Conservation (phyloP, 1,284 basidiomycete species). For the Xerocomus minutiporus region DNA sequence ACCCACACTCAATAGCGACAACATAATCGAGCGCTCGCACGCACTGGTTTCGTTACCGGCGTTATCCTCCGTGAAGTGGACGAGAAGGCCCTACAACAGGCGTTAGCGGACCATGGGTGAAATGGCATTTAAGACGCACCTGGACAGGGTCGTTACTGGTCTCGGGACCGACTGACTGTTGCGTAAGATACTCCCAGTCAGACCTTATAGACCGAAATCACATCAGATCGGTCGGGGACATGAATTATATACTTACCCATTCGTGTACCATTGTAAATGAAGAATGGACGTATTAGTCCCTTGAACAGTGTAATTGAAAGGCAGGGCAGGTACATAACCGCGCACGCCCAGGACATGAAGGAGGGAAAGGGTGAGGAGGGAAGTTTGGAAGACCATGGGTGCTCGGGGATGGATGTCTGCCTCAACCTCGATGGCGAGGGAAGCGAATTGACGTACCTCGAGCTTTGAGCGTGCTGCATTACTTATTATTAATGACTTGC, state of each 20-base stretch:
- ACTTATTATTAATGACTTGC: background rate
- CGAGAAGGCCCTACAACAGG: conserved; percentile 57
- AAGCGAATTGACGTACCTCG: conserved; percentile 10
- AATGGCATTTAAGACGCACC: conserved; percentile 34
- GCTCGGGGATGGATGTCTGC: conserved; percentile 8
- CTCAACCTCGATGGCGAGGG: conserved; percentile 7
- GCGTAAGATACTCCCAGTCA: conserved; percentile 53
- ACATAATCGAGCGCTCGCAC: conserved; percentile 6
- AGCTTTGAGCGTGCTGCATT: conserved; percentile 12
- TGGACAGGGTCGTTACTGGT: conserved; percentile 48
- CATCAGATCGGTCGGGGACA: conserved; percentile 8
- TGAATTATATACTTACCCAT: conserved; percentile 36
- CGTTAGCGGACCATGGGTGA: conserved; percentile 5
- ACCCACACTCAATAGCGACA: conserved; percentile 6
- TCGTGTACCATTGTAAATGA: conserved; percentile 58
- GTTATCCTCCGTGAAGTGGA: conserved; percentile 70
- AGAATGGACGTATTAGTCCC: conserved; percentile 53
- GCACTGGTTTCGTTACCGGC: conserved; percentile 39
- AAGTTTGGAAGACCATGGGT: conserved; percentile 15
- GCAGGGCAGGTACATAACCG: conserved; percentile 68
- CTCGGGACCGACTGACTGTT: conserved; percentile 48
- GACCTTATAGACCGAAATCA: conserved; percentile 34
- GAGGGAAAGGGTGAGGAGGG: background rate
- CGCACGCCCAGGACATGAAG: conserved; percentile 9
- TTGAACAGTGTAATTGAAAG: conserved; percentile 60